A percentile compares a stretch with the other conserved stretches of the same genome.
phyloP scores from a whole-genome alignment of 768 basidiomycete species.

The Roridomyces roridus region DNA sequence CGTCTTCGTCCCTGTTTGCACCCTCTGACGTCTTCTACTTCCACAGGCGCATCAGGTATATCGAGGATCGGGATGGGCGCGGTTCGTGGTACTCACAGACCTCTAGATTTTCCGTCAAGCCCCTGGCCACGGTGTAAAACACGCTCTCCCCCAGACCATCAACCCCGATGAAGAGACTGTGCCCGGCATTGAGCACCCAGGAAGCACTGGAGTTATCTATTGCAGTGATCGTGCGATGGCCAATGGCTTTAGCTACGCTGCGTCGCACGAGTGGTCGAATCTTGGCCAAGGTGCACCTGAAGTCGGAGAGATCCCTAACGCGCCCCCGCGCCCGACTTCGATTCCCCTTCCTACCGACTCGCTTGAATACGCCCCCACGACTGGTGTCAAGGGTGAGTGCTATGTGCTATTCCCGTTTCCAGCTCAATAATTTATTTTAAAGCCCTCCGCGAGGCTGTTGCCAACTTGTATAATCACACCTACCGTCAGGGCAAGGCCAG shows the following conservation, averaged over 20 bases:
- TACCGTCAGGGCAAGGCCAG: slow-evolving; percentile 83
- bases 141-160: slow-evolving; percentile 68
- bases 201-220: slow-evolving; percentile 73
- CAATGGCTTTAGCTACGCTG: slow-evolving; percentile 86
- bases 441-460: slow-evolving; percentile 90
- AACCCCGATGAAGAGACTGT: slow-evolving; percentile 90
- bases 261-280: slow-evolving; percentile 84
- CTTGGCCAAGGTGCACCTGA: slow-evolving; percentile 94
- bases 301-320: slow-evolving; percentile 83
- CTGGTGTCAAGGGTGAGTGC: slow-evolving; percentile 78
- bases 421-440: no score
- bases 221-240: slow-evolving; percentile 95
- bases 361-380: slow-evolving; percentile 91
- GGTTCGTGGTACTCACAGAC: no score
- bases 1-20: no score
- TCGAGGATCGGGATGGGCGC: neutral
- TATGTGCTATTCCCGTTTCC: slow-evolving; percentile 7
- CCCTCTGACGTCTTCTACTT: no score
- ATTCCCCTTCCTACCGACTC: slow-evolving; percentile 75
- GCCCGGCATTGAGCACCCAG: slow-evolving; percentile 84
- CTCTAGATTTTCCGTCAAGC: slow-evolving; percentile 76
- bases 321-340: slow-evolving; percentile 65
- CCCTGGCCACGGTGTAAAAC: slow-evolving; percentile 73
- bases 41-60: slow-evolving; percentile 70
- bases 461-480: slow-evolving; percentile 85